Percentiles rank a stretch among this genome's conserved stretches.
These are phyloP conservation scores for Candida gorgasii DNA, from an alignment of 805 yeast genomes.

Conservation along the genomic window DNA sequence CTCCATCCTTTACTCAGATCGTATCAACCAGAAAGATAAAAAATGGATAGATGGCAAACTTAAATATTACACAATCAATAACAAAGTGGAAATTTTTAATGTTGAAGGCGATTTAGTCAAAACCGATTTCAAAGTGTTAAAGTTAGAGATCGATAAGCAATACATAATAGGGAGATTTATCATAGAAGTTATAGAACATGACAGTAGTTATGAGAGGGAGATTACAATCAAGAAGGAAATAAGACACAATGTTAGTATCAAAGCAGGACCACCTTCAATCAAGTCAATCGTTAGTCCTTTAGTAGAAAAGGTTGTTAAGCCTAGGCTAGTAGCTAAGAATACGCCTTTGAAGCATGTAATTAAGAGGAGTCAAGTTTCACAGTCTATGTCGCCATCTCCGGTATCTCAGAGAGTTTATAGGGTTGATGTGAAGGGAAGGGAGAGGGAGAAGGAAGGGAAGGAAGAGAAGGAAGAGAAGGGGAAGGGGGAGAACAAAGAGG, in stretches of 20 bases:
- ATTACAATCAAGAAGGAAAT: slow-evolving; percentile 8
- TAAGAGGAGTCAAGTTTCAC: no score
- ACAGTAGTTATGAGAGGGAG: slow-evolving; percentile 11
- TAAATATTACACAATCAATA: slow-evolving; percentile 48
- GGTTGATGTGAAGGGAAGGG: not conserved
- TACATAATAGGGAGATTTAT: slow-evolving; percentile 12
- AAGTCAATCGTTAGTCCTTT: slow-evolving; percentile 4
- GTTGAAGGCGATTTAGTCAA: slow-evolving; percentile 34
- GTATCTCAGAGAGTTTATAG: not conserved
- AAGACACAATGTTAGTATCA: slow-evolving; percentile 3
- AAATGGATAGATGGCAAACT: slow-evolving; percentile 55
- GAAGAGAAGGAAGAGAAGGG: no score
- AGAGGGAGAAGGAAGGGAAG: no score
- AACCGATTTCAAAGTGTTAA: slow-evolving; percentile 28
- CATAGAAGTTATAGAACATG: slow-evolving; percentile 11
- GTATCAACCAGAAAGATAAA: slow-evolving; percentile 48
- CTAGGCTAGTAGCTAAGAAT: slow-evolving; percentile 2
- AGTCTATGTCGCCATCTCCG: no score
- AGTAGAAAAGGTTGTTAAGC: not conserved
- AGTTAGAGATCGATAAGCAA: slow-evolving; percentile 16
- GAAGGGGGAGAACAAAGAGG: no score
- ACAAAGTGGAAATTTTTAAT: slow-evolving; percentile 45
- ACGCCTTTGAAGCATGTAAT: slow-evolving; percentile 4
- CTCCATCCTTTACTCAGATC: slow-evolving; percentile 45
- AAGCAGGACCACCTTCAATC: slow-evolving; percentile 6